Conservation (phyloP, 2,329 filamentous ascomycete genomes). For the Calonectria fujianensis region DNA sequence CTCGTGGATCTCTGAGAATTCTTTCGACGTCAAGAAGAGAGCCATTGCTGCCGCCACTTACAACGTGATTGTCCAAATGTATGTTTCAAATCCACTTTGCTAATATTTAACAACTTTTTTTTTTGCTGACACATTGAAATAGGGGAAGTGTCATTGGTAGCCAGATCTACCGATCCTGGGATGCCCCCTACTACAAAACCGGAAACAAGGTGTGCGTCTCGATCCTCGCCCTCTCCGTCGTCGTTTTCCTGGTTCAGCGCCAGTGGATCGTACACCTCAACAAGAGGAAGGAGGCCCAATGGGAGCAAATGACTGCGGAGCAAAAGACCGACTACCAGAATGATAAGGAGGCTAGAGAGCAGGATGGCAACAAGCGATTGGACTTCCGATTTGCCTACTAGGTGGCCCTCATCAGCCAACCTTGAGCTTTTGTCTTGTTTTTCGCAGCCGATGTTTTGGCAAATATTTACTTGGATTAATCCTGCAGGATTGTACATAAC, state of each 20-base stretch:
- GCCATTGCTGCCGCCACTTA: constrained; percentile 69
- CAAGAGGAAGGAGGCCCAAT: constrained; percentile 67
- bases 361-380: constrained; percentile 69
- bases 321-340: constrained; percentile 68
- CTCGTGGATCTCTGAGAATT: constrained; percentile 71
- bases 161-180: constrained; percentile 71
- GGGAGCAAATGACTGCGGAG: constrained; percentile 66
- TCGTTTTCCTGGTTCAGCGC: constrained; percentile 70
- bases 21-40: constrained; percentile 69
- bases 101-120: background rate
- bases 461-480: constrained; percentile 19
- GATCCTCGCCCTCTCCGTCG: constrained; percentile 68
- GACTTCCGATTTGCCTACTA: constrained; percentile 72
- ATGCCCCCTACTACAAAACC: constrained; percentile 73
- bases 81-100: constrained; percentile 2
- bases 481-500: constrained; percentile 2
- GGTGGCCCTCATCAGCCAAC: background rate
- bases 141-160: constrained; percentile 64
- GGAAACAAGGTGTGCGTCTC: constrained; percentile 76
- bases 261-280: constrained; percentile 67
- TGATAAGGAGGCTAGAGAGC: constrained; percentile 64
- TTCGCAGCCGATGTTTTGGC: background rate
- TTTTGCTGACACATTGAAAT: constrained; percentile 28
- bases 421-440: background rate
- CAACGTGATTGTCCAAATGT: constrained; percentile 68